Percentiles rank a stretch among this genome's conserved stretches.
Evolutionary conservation across 1,284 basidiomycete genomes (phyloP).

Genomic region (Fomitopsis betulina): DNA sequence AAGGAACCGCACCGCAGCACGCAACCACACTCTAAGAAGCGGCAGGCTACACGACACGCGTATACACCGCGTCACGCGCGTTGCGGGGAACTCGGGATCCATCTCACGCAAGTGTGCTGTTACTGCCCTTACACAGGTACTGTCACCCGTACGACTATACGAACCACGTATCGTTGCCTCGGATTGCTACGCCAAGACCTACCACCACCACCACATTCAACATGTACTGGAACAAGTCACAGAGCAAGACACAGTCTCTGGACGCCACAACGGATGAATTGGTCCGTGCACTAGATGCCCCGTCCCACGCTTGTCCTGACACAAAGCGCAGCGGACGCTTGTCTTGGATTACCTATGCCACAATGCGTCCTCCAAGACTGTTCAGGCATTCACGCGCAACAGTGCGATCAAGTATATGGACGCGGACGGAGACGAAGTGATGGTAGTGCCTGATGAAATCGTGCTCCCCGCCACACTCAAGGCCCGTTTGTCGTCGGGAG

Average conservation of each 20-base stretch:
- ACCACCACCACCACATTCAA: background rate
- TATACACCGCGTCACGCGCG: conserved; percentile 1
- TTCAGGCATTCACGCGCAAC: conserved; percentile 66
- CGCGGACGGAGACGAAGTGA: conserved; percentile 64
- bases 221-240: conserved; percentile 1
- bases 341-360: conserved; percentile 81
- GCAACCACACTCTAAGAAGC: background rate
- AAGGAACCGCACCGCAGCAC: background rate
- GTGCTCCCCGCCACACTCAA: conserved; percentile 22
- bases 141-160: background rate
- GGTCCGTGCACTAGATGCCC: conserved; percentile 9
- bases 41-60: background rate
- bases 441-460: conserved; percentile 24
- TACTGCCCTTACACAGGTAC: background rate
- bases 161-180: background rate
- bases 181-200: background rate
- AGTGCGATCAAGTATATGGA: conserved; percentile 57
- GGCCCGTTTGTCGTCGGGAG: conserved; percentile 41
- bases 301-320: background rate
- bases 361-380: conserved; percentile 66
- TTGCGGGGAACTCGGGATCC: background rate
- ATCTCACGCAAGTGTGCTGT: conserved; percentile 1
- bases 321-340: conserved; percentile 51
- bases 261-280: conserved; percentile 17
- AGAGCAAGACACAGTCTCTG: conserved; percentile 9